Conservation (phyloP, 2,329 filamentous ascomycete species). For the Penicillium verrucosum region DNA sequence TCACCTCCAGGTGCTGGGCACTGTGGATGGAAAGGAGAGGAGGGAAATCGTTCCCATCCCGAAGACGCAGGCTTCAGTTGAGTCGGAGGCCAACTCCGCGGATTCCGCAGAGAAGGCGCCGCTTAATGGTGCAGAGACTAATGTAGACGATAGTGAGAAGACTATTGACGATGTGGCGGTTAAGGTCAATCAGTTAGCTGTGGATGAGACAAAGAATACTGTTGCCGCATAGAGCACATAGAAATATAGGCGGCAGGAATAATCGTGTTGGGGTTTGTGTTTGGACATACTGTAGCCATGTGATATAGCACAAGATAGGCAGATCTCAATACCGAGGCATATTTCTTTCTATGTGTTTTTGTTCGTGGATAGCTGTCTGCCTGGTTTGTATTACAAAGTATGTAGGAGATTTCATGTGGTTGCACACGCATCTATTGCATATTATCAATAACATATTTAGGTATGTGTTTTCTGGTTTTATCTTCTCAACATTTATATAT, state of each 20-base stretch:
- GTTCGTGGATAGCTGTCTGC: not conserved
- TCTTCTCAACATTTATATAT: slow-evolving; percentile 9
- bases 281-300: not conserved
- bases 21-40: slow-evolving; percentile 34
- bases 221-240: slow-evolving; percentile 7
- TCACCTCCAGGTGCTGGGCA: slow-evolving; percentile 33
- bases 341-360: not conserved
- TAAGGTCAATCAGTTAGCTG: slow-evolving; percentile 1
- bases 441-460: not conserved
- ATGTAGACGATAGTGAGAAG: slow-evolving; percentile 5
- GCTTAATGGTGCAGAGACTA: not conserved
- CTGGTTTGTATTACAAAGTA: not conserved
- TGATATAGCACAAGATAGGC: not conserved
- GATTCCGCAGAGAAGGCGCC: not conserved
- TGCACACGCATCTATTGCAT: not conserved
- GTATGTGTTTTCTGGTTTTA: not conserved
- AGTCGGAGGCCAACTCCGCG: not conserved
- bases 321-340: slow-evolving; percentile 1
- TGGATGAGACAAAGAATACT: not conserved
- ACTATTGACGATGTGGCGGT: slow-evolving; percentile 2
- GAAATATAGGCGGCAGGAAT: slow-evolving; percentile 1
- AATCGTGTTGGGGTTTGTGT: not conserved
- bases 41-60: slow-evolving; percentile 27
- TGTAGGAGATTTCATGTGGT: not conserved
- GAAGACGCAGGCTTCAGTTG: not conserved